Evolutionary conservation across 2,329 filamentous ascomycete species (phyloP).

Genomic region (Hymenoscyphus occultus): DNA sequence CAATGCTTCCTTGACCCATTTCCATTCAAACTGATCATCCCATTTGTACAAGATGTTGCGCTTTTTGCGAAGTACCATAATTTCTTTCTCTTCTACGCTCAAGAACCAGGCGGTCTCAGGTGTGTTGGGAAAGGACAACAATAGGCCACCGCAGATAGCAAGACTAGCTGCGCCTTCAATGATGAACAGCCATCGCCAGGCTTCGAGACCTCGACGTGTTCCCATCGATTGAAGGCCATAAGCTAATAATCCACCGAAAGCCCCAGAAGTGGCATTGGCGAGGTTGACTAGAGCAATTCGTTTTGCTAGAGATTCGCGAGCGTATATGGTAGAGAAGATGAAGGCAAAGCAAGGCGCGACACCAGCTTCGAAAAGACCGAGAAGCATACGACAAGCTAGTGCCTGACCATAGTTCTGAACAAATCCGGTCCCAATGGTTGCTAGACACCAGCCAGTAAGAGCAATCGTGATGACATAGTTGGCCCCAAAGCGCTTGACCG

Average conservation of each 20-base stretch:
- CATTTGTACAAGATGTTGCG: slow-evolving; percentile 49
- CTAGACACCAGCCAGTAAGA: slow-evolving; percentile 37
- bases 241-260: slow-evolving; percentile 32
- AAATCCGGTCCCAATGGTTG: slow-evolving; percentile 42
- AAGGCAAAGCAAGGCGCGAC: slow-evolving; percentile 33
- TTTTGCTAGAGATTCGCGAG: slow-evolving; percentile 28
- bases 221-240: slow-evolving; percentile 45
- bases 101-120: slow-evolving; percentile 33
- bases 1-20: not conserved
- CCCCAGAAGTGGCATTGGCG: slow-evolving; percentile 29
- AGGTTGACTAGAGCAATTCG: slow-evolving; percentile 32
- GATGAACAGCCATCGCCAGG: slow-evolving; percentile 44
- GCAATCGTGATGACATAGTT: slow-evolving; percentile 39
- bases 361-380: slow-evolving; percentile 34
- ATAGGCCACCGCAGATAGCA: slow-evolving; percentile 26
- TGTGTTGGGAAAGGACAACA: slow-evolving; percentile 28
- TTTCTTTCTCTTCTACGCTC: slow-evolving; percentile 36
- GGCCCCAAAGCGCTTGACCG: slow-evolving; percentile 46
- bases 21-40: slow-evolving; percentile 49
- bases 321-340: slow-evolving; percentile 33
- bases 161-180: slow-evolving; percentile 28
- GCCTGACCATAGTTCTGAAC: slow-evolving; percentile 41
- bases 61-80: slow-evolving; percentile 48
- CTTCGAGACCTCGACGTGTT: slow-evolving; percentile 42
- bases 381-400: slow-evolving; percentile 38